These are phyloP conservation scores for Marasmius sp. DNA, from an alignment of 1,284 basidiomycete genomes.

Conservation along the genomic window DNA sequence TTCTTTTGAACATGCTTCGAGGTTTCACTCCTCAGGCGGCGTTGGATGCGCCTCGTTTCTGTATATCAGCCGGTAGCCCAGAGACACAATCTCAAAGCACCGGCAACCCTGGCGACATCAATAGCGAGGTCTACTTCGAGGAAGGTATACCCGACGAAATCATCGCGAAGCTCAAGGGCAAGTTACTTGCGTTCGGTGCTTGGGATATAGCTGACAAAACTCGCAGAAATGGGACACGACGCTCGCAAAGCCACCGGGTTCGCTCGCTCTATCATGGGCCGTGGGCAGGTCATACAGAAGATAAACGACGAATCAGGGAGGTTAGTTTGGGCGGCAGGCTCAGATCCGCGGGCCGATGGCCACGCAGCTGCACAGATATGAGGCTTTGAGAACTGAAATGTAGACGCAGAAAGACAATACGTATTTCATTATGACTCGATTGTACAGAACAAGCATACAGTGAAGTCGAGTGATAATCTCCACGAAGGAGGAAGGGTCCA, in stretches of 20 bases:
- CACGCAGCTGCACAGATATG: slow-evolving; percentile 83
- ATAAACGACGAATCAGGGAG: slow-evolving; percentile 63
- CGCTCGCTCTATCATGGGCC: slow-evolving; percentile 75
- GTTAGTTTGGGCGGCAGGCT: slow-evolving; percentile 86
- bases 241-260: slow-evolving; percentile 65
- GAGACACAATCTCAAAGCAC: slow-evolving; percentile 52
- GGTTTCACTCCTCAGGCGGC: slow-evolving; percentile 84
- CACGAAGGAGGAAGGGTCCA: not conserved
- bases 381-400: not conserved
- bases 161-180: slow-evolving; percentile 62
- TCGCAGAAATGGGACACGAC: slow-evolving; percentile 83
- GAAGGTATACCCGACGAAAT: slow-evolving; percentile 72
- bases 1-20: slow-evolving; percentile 87
- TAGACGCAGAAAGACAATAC: too few relatives aligned
- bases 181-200: slow-evolving; percentile 18
- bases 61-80: slow-evolving; percentile 84
- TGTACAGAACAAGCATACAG: not conserved
- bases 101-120: slow-evolving; percentile 63
- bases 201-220: not conserved
- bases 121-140: slow-evolving; percentile 87
- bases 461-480: not conserved
- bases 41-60: slow-evolving; percentile 93
- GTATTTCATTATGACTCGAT: too few relatives aligned
- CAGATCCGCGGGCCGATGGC: slow-evolving; percentile 85
- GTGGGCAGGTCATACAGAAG: slow-evolving; percentile 91